Evolutionary conservation across 768 basidiomycete genomes (phyloP).

Genomic region (Russula dissimulans): DNA sequence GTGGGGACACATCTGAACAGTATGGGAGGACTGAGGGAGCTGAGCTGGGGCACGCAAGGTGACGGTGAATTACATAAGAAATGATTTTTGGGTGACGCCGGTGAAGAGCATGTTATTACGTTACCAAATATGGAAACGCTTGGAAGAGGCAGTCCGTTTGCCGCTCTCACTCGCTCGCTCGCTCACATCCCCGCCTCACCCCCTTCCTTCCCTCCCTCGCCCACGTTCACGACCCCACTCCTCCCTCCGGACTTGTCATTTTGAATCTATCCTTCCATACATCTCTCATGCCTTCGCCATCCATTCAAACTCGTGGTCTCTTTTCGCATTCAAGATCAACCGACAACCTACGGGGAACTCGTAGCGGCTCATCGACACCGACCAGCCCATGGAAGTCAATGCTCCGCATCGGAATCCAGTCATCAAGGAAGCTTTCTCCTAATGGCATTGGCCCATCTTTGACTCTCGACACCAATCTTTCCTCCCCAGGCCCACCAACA

Average conservation of each 20-base stretch:
- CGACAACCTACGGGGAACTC: conserved; percentile 12
- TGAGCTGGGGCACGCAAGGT: background rate
- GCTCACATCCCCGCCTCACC: conserved; percentile 5
- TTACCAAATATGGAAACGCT: conserved; percentile 1
- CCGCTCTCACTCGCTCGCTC: background rate
- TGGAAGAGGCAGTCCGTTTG: background rate
- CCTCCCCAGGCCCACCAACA: conserved; percentile 33
- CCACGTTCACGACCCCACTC: background rate
- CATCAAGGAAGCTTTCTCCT: conserved; percentile 47
- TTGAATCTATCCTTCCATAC: background rate
- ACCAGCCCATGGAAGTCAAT: conserved; percentile 57
- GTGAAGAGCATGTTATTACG: background rate
- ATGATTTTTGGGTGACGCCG: background rate
- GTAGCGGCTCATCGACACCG: conserved; percentile 15
- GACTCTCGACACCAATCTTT: conserved; percentile 43
- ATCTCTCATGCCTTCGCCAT: conserved; percentile 6
- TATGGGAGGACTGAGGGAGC: no score
- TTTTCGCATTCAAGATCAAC: conserved; percentile 20
- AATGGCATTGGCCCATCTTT: conserved; percentile 33
- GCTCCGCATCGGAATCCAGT: conserved; percentile 57
- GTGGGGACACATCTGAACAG: background rate
- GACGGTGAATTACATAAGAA: background rate
- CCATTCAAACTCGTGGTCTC: conserved; percentile 8
- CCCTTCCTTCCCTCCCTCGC: background rate
- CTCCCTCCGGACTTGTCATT: background rate